phyloP scores from a whole-genome alignment of 306 rosid species.

The Chamaecrista fasciculata region DNA sequence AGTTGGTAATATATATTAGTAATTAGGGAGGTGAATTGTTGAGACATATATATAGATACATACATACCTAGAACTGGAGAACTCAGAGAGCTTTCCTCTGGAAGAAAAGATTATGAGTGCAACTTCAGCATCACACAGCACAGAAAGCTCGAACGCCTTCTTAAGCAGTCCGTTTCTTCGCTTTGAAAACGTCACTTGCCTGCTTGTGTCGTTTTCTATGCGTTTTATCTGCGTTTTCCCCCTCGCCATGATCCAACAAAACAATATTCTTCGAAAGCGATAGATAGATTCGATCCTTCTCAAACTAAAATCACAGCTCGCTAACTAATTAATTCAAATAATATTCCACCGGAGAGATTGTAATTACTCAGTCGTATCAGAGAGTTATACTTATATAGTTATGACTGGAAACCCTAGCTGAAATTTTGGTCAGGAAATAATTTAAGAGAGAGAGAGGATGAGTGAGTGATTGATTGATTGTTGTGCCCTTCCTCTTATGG shows the following conservation, averaged over 20 bases:
- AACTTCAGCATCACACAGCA: slow-evolving; percentile 92
- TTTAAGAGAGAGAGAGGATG: not conserved
- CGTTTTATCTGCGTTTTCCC: slow-evolving; percentile 94
- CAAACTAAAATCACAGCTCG: slow-evolving; percentile 21
- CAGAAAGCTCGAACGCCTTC: slow-evolving; percentile 90
- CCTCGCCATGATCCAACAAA: slow-evolving; percentile 60
- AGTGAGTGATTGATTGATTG: slow-evolving; percentile 22
- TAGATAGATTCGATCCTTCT: not conserved
- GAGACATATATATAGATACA: no score
- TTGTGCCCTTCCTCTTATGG: slow-evolving; percentile 9
- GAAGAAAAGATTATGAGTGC: slow-evolving; percentile 80
- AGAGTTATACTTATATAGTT: no score
- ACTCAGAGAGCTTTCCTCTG: slow-evolving; percentile 85
- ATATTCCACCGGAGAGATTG: no score
- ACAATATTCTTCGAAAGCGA: not conserved
- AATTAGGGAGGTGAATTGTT: no score
- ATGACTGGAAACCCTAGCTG: slow-evolving; percentile 43
- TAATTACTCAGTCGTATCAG: no score
- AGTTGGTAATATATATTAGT: no score
- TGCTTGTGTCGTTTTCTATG: slow-evolving; percentile 77
- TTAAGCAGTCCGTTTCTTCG: slow-evolving; percentile 82
- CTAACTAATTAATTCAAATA: no score
- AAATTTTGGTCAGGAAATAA: not conserved
- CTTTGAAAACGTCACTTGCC: slow-evolving; percentile 93
- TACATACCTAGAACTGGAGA: slow-evolving; percentile 75